A percentile compares a stretch with the other conserved stretches of the same genome.
Evolutionary conservation across 2,329 filamentous ascomycete genomes (phyloP).

Genomic region (Xylaria sp.): DNA sequence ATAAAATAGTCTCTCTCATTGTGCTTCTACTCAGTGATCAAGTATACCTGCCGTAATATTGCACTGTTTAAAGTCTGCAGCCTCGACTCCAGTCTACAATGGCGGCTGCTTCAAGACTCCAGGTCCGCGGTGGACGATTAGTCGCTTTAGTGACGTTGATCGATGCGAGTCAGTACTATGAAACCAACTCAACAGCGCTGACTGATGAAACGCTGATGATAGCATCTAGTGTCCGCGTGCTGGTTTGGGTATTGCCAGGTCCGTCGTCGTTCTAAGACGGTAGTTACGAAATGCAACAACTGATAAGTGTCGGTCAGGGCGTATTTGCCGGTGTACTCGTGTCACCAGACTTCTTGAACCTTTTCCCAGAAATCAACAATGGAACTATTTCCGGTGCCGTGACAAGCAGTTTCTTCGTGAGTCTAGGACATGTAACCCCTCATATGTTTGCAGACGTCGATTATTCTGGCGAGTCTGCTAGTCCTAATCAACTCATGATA

Average conservation of each 20-base stretch:
- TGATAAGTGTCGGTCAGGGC: conserved; percentile 46
- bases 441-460: not conserved
- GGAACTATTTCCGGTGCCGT: conserved; percentile 57
- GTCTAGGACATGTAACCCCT: conserved; percentile 29
- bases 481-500: conserved; percentile 22
- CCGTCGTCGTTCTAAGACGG: conserved; percentile 35
- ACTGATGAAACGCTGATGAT: not conserved
- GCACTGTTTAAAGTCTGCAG: conserved; percentile 2
- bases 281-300: not conserved
- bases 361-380: conserved; percentile 53
- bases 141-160: conserved; percentile 49
- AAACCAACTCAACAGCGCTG: conserved; percentile 39
- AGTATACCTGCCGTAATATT: conserved; percentile 7
- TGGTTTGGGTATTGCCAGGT: conserved; percentile 51
- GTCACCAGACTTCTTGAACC: conserved; percentile 53
- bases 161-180: conserved; percentile 46
- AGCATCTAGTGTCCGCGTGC: conserved; percentile 45
- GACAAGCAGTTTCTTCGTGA: conserved; percentile 57
- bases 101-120: conserved; percentile 15
- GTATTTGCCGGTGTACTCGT: conserved; percentile 58
- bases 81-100: conserved; percentile 16
- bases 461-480: not conserved
- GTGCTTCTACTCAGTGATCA: not conserved
- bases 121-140: conserved; percentile 38
- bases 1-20: conserved; percentile 8